Base-by-base conservation (phyloP, 345 rosid genomes). In the Rhodamnia argentea region DNA sequence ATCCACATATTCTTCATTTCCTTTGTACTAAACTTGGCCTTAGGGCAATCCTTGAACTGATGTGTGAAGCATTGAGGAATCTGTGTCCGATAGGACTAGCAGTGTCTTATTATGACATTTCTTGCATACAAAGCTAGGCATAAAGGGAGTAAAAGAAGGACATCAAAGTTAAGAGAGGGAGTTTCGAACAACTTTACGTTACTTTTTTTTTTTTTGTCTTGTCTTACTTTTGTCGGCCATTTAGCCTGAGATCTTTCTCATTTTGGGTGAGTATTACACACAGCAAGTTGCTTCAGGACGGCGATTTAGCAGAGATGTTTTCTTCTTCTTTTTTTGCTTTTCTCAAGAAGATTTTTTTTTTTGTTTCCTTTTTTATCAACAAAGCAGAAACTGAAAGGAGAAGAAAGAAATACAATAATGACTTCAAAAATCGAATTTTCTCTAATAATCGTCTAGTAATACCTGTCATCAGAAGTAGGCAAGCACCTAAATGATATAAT, bases 31-130 rank as follows among this genome's bases (percentile, higher is more conserved):
- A 51, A 51, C 52, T 11, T 51, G 12, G 52, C 52, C 52, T 2
- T 11, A 51, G 14, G 52, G 52, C 14, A 51, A 51, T 51, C 52
- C 27, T 26, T 24, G 29, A 24, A 26, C 62, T 58, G 62, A 5
- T 58, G 1, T 58, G 6, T 13, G 6, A 58, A 26, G 29, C 62
- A 24, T 58, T 58, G 14, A 58, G 62, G 62, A 6, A 10, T 42
- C 6, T 42, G 62, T 58, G 62, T 26, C 62, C 0, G 29, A 58
- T 12, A 58, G 0, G 0, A 1, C 13, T 10, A 58, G 29, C 23
- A 29, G 62, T 24, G 1, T 26, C 62, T 0, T 26, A 5, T 2
- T 0, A 2, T 24, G 3, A 10, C 2, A 6, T 26, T 58, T 10
- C 27, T 1, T 56, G 27, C 27, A 4, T 0, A 57, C 70, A n/a